A percentile compares a stretch with the other conserved stretches of the same genome.
Evolutionary conservation across 371 early-diverging fungal genomes (phyloP).

Genomic region (Rhizopus stolonifer): DNA sequence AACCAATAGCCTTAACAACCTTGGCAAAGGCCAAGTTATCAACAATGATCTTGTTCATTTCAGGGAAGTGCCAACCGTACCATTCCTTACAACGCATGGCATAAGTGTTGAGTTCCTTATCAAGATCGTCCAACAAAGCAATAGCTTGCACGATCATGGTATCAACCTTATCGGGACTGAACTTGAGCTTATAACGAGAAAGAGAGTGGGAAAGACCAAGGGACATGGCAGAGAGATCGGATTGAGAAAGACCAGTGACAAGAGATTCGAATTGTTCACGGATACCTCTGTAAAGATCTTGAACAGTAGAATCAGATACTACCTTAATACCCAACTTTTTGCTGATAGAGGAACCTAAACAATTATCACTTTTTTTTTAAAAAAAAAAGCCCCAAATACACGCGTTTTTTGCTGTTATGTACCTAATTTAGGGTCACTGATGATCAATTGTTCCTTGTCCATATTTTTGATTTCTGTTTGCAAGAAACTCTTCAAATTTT

Average conservation of each 20-base stretch:
- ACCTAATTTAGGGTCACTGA: constrained; percentile 95
- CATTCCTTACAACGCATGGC: constrained; percentile 97
- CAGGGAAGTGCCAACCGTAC: constrained; percentile 95
- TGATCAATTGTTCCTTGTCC: constrained; percentile 88
- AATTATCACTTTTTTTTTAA: too few relatives aligned
- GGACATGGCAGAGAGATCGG: constrained; percentile 87
- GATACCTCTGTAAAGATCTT: constrained; percentile 94
- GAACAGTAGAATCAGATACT: constrained; percentile 79
- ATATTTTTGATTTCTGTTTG: constrained; percentile 79
- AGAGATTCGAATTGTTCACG: constrained; percentile 79
- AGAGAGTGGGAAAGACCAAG: constrained; percentile 80
- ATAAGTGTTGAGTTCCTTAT: constrained; percentile 96
- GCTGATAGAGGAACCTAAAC: constrained; percentile 74
- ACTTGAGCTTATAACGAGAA: constrained; percentile 90
- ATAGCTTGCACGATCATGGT: constrained; percentile 98
- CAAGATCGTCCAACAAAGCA: constrained; percentile 89
- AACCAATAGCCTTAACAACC: constrained; percentile 69
- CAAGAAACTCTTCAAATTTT: constrained; percentile 92
- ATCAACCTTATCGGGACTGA: constrained; percentile 91
- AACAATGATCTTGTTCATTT: constrained; percentile 77
- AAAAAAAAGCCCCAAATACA: not conserved
- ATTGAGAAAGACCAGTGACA: constrained; percentile 64
- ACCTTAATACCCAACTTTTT: constrained; percentile 93
- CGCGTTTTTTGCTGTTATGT: too few relatives aligned
- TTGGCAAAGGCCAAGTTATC: constrained; percentile 79